Base-by-base conservation (phyloP, 305 asterid genomes). In the Plantago coronopus region DNA sequence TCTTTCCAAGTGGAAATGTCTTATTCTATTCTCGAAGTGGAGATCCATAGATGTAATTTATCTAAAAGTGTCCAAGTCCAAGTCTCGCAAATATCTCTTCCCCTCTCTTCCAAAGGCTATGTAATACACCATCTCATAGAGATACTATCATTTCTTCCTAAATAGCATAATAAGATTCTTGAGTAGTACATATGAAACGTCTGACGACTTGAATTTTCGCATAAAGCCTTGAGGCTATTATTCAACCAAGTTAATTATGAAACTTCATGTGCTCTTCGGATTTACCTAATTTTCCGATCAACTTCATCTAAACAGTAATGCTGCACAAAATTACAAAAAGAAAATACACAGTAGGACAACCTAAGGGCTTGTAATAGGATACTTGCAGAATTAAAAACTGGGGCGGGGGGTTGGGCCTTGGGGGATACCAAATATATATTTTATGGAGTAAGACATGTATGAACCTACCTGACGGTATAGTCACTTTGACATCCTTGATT, bases 381-480 rank as follows among this genome's bases (percentile, higher is more conserved):
- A 59, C 21, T 59, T 57, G 54, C 21, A 27, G n/a, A n/a, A n/a
- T n/a, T n/a, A n/a, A n/a, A n/a, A n/a, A n/a, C n/a, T n/a, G n/a
- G n/a, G n/a, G n/a, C n/a, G n/a, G n/a, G n/a, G n/a, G n/a, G n/a
- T n/a, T n/a, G n/a, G n/a, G n/a, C n/a, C n/a, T n/a, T n/a, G n/a
- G n/a, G n/a, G n/a, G n/a, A n/a, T n/a, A n/a, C n/a, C n/a, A n/a
- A n/a, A n/a, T n/a, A n/a, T n/a, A n/a, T n/a, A n/a, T n/a, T n/a
- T n/a, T n/a, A n/a, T n/a, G n/a, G n/a, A n/a, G n/a, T n/a, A n/a
- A n/a, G n/a, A 48, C 20, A 38, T 45, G 21, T 56, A 23, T 50
- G 65, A 47, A 71, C 77, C 58, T 71, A 91, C 98, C 96, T 77
- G 88, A 80, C 16, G 96, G 98, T 79, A 91, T 69, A 57, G 82